Percentiles rank a stretch among this genome's conserved stretches.
Evolutionary conservation across 202 grass and related monocot species (phyloP).

Genomic region (Eragrostis tef): DNA sequence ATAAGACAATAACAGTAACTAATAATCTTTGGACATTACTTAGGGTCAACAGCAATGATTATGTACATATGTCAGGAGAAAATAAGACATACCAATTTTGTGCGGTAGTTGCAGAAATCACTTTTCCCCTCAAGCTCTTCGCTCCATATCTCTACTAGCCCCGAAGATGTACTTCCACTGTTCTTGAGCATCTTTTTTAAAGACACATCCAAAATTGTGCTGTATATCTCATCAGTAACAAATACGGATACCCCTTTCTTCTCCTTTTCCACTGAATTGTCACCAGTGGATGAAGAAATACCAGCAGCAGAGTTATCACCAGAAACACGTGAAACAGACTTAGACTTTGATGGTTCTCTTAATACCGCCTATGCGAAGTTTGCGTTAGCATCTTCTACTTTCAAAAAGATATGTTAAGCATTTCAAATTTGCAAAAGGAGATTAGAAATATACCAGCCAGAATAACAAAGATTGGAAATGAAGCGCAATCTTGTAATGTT

Average conservation of each 20-base stretch:
- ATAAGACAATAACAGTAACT: constrained; percentile 18
- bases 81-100: constrained; percentile 77
- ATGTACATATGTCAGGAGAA: constrained; percentile 29
- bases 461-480: constrained; percentile 98
- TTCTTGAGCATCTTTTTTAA: constrained; percentile 97
- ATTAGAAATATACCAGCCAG: constrained; percentile 78
- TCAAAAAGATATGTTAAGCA: constrained; percentile 30
- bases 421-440: constrained; percentile 41
- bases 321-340: constrained; percentile 66
- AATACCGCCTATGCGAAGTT: constrained; percentile 69
- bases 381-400: constrained; percentile 37
- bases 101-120: constrained; percentile 83
- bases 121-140: constrained; percentile 91
- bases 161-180: constrained; percentile 53
- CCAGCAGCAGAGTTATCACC: constrained; percentile 59
- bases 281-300: constrained; percentile 55
- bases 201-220: constrained; percentile 79
- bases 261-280: constrained; percentile 69
- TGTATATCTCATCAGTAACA: constrained; percentile 84
- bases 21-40: constrained; percentile 28
- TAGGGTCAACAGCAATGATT: constrained; percentile 6
- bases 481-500: constrained; percentile 78
- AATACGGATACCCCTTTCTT: constrained; percentile 72
- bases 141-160: constrained; percentile 82
- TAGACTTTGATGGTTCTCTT: constrained; percentile 88